phyloP scores from a whole-genome alignment of 192 early-diverging fungal genomes.

The Coemansia sp. region DNA sequence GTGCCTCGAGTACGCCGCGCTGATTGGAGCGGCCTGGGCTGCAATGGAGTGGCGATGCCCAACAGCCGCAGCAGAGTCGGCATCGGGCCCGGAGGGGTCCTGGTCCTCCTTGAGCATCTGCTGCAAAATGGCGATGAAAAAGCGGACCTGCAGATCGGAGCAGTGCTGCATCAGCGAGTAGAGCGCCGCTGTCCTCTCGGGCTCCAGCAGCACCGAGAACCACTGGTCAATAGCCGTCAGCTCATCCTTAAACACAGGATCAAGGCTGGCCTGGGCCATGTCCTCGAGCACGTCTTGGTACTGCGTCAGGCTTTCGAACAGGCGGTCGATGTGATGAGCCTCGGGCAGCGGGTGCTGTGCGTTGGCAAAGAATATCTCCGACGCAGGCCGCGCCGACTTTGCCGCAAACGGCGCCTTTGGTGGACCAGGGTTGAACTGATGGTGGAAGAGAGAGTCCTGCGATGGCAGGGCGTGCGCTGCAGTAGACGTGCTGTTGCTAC shows the following conservation, averaged over 20 bases:
- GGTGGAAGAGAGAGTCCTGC: conserved; percentile 3
- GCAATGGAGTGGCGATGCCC: conserved; percentile 33
- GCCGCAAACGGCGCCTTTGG: conserved; percentile 33
- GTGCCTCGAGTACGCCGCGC: conserved; percentile 21
- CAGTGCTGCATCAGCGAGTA: conserved; percentile 90
- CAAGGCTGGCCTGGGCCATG: conserved; percentile 77
- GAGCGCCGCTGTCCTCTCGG: conserved; percentile 88
- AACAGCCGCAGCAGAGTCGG: neutral
- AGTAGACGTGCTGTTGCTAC: neutral
- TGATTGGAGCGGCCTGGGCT: conserved; percentile 18
- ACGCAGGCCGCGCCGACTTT: conserved; percentile 34
- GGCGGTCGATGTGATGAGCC: conserved; percentile 65
- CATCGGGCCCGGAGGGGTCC: conserved; percentile 54
- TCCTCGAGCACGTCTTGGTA: conserved; percentile 91
- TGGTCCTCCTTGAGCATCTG: conserved; percentile 88
- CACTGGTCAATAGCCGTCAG: conserved; percentile 91
- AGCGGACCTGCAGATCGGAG: conserved; percentile 88
- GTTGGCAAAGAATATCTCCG: conserved; percentile 50
- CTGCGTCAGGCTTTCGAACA: conserved; percentile 89
- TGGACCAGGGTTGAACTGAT: conserved; percentile 22
- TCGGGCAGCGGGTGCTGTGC: conserved; percentile 46
- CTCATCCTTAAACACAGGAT: conserved; percentile 86
- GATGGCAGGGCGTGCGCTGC: conserved; percentile 8
- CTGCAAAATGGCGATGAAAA: conserved; percentile 91
- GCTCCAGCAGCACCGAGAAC: conserved; percentile 86